Conservation (phyloP, 2,329 filamentous ascomycete species). For the Didymella sp. region DNA sequence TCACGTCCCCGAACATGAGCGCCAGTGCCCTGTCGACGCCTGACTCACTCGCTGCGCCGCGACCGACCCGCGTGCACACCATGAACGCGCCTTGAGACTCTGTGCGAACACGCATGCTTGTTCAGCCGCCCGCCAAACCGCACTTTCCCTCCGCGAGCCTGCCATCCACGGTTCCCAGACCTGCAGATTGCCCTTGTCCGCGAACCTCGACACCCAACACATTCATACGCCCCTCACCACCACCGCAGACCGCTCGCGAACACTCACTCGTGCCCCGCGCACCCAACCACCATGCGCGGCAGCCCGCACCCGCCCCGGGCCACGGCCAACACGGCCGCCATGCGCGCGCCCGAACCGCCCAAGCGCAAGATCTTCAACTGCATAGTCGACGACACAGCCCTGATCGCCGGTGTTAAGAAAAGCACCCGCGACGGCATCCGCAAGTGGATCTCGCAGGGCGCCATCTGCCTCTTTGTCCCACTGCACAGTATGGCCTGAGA, state of each 20-base stretch:
- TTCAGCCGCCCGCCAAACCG: slow-evolving; percentile 13
- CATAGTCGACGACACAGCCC: slow-evolving; percentile 60
- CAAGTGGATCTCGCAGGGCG: slow-evolving; percentile 59
- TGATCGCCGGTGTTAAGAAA: slow-evolving; percentile 59
- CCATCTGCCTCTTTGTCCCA: slow-evolving; percentile 60
- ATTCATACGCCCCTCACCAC: slow-evolving; percentile 9
- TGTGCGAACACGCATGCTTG: slow-evolving; percentile 8
- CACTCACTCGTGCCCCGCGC: slow-evolving; percentile 12
- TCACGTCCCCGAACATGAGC: slow-evolving; percentile 23
- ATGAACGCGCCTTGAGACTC: slow-evolving; percentile 35
- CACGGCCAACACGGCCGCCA: slow-evolving; percentile 33
- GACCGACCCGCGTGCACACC: slow-evolving; percentile 24
- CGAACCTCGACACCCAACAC: slow-evolving; percentile 7
- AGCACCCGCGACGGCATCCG: slow-evolving; percentile 60
- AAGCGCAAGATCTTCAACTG: slow-evolving; percentile 61
- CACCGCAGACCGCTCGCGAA: slow-evolving; percentile 1
- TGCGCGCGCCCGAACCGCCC: slow-evolving; percentile 41
- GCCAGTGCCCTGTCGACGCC: slow-evolving; percentile 23
- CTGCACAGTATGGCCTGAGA: slow-evolving; percentile 55
- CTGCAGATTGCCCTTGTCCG: slow-evolving; percentile 1
- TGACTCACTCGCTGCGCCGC: slow-evolving; percentile 29
- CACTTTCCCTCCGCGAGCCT: slow-evolving; percentile 13
- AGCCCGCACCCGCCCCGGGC: slow-evolving; percentile 40
- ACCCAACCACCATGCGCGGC: slow-evolving; percentile 39
- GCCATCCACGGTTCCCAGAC: slow-evolving; percentile 17